Conservation (phyloP, 768 basidiomycete genomes). For the Tulasnella sp. region DNA sequence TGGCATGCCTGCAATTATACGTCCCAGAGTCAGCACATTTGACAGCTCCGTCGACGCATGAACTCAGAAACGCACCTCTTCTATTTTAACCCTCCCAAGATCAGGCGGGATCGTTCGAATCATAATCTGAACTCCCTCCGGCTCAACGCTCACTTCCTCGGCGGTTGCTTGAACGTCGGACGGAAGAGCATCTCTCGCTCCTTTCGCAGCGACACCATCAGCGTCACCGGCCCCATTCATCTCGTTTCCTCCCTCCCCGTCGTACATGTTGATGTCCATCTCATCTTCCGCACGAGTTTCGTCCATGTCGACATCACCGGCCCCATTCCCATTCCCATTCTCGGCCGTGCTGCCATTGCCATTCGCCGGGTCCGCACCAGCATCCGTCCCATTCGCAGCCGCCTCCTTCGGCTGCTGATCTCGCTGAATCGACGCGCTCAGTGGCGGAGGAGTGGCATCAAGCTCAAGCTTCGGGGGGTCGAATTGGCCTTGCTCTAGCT, state of each 20-base stretch:
- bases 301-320: slow-evolving; percentile 11
- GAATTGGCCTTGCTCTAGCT: slow-evolving; percentile 77
- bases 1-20: slow-evolving; percentile 52
- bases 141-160: slow-evolving; percentile 60
- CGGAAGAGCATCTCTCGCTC: not conserved
- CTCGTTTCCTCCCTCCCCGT: slow-evolving; percentile 1
- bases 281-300: slow-evolving; percentile 17
- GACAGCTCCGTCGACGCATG: not conserved
- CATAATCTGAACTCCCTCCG: slow-evolving; percentile 86
- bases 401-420: slow-evolving; percentile 16
- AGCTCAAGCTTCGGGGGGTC: slow-evolving; percentile 45
- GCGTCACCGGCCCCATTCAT: slow-evolving; percentile 10
- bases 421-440: not conserved
- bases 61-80: slow-evolving; percentile 57
- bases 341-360: slow-evolving; percentile 33
- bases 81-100: slow-evolving; percentile 79
- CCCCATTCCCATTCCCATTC: slow-evolving; percentile 37
- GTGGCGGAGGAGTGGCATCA: not conserved
- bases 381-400: slow-evolving; percentile 54
- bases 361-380: slow-evolving; percentile 35
- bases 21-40: slow-evolving; percentile 7
- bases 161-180: not conserved
- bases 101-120: slow-evolving; percentile 92
- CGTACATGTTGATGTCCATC: slow-evolving; percentile 18
- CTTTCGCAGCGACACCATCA: not conserved